Conservation (phyloP, 2,329 filamentous ascomycete species). For the Ascocoryne sarcoides region DNA sequence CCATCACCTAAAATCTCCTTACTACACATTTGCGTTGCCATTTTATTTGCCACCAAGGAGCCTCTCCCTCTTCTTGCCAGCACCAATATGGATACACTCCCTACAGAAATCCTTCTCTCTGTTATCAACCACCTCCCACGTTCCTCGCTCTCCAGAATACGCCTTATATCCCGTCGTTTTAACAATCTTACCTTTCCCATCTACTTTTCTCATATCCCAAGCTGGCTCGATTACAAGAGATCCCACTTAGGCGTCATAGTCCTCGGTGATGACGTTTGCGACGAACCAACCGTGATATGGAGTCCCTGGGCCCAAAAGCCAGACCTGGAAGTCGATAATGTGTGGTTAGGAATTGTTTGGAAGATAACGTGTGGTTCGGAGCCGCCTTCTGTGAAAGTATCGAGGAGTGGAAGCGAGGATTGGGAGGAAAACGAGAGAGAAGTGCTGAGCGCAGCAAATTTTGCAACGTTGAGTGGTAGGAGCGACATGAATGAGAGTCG, state of each 20-base stretch:
- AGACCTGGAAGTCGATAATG: slow-evolving; percentile 5
- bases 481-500: slow-evolving; percentile 15
- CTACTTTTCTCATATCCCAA: slow-evolving; percentile 14
- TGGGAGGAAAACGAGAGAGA: background rate
- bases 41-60: background rate
- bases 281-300: slow-evolving; percentile 18
- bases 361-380: slow-evolving; percentile 4
- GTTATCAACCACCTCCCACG: slow-evolving; percentile 13
- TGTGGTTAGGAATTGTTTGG: slow-evolving; percentile 16
- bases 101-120: slow-evolving; percentile 12
- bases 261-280: slow-evolving; percentile 8
- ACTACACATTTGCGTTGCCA: too few relatives aligned
- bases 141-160: slow-evolving; percentile 9
- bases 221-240: slow-evolving; percentile 11
- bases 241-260: slow-evolving; percentile 8
- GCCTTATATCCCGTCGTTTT: slow-evolving; percentile 14
- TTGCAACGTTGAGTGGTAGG: slow-evolving; percentile 15
- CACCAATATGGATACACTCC: slow-evolving; percentile 15
- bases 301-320: slow-evolving; percentile 11
- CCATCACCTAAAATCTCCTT: too few relatives aligned
- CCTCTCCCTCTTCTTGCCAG: background rate
- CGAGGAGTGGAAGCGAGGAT: background rate
- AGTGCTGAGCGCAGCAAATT: slow-evolving; percentile 11
- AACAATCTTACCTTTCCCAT: slow-evolving; percentile 12
- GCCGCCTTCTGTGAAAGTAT: background rate